Conservation (phyloP, 202 grass and related monocot genomes). For the Schoenoplectus tabernaemontani region DNA sequence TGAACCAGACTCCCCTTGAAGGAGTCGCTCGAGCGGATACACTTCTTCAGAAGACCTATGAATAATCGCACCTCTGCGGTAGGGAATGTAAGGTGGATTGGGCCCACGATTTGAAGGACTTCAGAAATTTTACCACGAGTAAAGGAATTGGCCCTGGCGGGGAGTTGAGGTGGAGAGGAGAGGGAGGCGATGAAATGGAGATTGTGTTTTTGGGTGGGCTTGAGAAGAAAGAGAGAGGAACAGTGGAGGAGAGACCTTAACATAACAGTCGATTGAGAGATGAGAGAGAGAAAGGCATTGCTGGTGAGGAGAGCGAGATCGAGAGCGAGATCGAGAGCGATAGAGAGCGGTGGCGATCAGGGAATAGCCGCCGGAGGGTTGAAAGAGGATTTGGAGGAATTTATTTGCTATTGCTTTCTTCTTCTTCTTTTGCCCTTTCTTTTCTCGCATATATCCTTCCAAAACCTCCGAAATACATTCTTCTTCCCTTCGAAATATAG, state of each 20-base stretch:
- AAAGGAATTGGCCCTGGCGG: too few relatives aligned
- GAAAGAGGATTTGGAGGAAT: too few relatives aligned
- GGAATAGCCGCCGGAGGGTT: too few relatives aligned
- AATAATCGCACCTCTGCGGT: slow-evolving; percentile 50
- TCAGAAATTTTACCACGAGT: slow-evolving; percentile 37
- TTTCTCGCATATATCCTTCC: too few relatives aligned
- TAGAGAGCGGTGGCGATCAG: background rate
- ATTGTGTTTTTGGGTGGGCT: slow-evolving; percentile 18
- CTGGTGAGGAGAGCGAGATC: background rate
- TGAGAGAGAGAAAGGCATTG: slow-evolving; percentile 30
- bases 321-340: too few relatives aligned
- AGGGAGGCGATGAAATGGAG: slow-evolving; percentile 37
- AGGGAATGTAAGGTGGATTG: slow-evolving; percentile 57
- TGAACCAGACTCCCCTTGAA: slow-evolving; percentile 46
- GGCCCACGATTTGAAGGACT: slow-evolving; percentile 63
- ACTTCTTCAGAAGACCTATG: slow-evolving; percentile 62
- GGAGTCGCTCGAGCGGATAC: slow-evolving; percentile 34
- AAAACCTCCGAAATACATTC: too few relatives aligned
- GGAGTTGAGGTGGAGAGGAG: slow-evolving; percentile 16
- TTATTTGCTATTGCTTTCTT: too few relatives aligned
- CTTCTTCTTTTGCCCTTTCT: too few relatives aligned
- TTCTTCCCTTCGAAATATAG: too few relatives aligned
- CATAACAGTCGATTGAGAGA: slow-evolving; percentile 41
- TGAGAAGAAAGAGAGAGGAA: slow-evolving; percentile 28
- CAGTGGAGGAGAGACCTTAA: slow-evolving; percentile 49